These are phyloP conservation scores for Lactifluus rugatus DNA, from an alignment of 768 basidiomycete species.

Conservation along the genomic window DNA sequence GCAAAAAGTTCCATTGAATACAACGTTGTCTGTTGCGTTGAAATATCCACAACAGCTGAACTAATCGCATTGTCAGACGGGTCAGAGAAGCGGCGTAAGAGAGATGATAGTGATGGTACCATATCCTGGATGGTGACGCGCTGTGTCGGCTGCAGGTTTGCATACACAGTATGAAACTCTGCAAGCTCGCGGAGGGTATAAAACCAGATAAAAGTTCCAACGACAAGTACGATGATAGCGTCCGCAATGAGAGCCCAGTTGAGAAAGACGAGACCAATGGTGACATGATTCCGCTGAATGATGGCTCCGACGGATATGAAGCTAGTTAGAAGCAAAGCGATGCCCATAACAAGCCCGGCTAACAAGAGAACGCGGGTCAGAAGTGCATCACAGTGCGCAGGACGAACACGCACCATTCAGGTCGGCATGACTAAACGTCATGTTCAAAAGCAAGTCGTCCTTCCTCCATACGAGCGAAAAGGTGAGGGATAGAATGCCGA, in stretches of 20 bases:
- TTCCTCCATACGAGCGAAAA: conserved; percentile 65
- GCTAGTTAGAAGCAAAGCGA: conserved; percentile 56
- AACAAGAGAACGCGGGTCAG: not conserved
- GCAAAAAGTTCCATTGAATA: conserved; percentile 57
- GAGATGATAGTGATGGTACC: conserved; percentile 33
- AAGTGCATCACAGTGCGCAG: not conserved
- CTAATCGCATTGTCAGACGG: conserved; percentile 30
- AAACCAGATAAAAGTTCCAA: conserved; percentile 76
- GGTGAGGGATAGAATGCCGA: conserved; percentile 53
- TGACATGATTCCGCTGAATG: conserved; percentile 59
- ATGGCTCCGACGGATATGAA: conserved; percentile 62
- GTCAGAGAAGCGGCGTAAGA: not conserved
- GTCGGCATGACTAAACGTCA: conserved; percentile 50
- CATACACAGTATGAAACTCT: conserved; percentile 56
- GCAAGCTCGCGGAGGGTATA: conserved; percentile 62
- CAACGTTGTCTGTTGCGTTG: conserved; percentile 37
- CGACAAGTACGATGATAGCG: conserved; percentile 45
- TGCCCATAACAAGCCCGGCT: conserved; percentile 69
- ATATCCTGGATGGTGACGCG: conserved; percentile 60
- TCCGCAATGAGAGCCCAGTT: conserved; percentile 68
- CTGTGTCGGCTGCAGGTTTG: conserved; percentile 33
- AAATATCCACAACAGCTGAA: conserved; percentile 83
- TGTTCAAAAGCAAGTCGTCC: conserved; percentile 61
- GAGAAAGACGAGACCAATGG: conserved; percentile 58
- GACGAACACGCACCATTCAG: conserved; percentile 42